Evolutionary conservation across 179 eudicot species (phyloP).

Genomic region (Beta macrorhiza): DNA sequence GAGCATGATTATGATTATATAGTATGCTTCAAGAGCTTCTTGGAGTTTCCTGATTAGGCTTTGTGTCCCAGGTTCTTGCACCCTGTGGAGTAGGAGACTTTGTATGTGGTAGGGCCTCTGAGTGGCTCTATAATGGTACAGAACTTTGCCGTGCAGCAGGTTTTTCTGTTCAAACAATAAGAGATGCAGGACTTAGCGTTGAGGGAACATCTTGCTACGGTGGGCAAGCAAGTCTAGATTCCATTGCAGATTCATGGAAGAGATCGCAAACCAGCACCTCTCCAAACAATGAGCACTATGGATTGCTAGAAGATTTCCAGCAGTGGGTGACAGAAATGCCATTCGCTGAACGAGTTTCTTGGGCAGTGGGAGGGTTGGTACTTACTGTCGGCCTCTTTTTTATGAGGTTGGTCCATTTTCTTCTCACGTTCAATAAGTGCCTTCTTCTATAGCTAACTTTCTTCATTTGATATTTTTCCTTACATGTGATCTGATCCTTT

Average conservation of each 20-base stretch:
- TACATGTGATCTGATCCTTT: not conserved
- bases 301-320: slow-evolving; percentile 55
- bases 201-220: slow-evolving; percentile 78
- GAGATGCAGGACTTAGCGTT: slow-evolving; percentile 31
- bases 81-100: slow-evolving; percentile 92
- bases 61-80: slow-evolving; percentile 63
- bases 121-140: slow-evolving; percentile 92
- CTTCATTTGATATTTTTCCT: not conserved
- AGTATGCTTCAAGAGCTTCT: not conserved
- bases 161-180: slow-evolving; percentile 55
- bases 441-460: not conserved
- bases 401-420: slow-evolving; percentile 48
- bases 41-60: slow-evolving; percentile 33
- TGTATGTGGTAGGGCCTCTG: slow-evolving; percentile 92
- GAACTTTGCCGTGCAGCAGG: slow-evolving; percentile 92
- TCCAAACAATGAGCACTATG: slow-evolving; percentile 34
- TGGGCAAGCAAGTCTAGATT: slow-evolving; percentile 82
- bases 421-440: slow-evolving; percentile 5
- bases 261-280: slow-evolving; percentile 37
- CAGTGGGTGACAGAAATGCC: slow-evolving; percentile 71
- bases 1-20: slow-evolving; percentile 2
- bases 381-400: slow-evolving; percentile 90
- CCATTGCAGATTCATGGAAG: slow-evolving; percentile 79
- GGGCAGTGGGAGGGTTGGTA: slow-evolving; percentile 98
- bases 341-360: slow-evolving; percentile 66